These are phyloP conservation scores for Diatrype stigma DNA, from an alignment of 2,329 filamentous ascomycete genomes.

Conservation along the genomic window DNA sequence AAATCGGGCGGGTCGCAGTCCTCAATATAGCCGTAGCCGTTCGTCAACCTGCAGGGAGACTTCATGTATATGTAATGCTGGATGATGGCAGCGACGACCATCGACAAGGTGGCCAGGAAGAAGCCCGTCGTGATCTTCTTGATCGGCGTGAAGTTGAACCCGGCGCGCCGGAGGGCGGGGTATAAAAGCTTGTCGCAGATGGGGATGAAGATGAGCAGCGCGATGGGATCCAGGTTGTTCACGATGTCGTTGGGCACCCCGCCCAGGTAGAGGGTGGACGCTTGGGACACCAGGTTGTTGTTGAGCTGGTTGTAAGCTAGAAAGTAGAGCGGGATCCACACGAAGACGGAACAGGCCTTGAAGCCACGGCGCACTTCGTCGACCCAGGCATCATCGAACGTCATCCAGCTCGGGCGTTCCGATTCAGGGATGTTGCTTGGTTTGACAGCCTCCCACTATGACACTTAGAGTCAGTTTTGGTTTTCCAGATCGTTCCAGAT, in stretches of 20 bases:
- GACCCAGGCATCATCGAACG: slow-evolving; percentile 79
- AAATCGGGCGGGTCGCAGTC: slow-evolving; percentile 34
- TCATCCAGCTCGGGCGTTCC: slow-evolving; percentile 68
- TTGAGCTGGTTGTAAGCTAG: slow-evolving; percentile 57
- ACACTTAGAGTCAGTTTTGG: not conserved
- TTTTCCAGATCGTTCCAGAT: too few species aligned
- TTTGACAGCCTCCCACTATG: slow-evolving; percentile 42
- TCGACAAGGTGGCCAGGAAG: slow-evolving; percentile 58
- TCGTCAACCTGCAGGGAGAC: slow-evolving; percentile 57
- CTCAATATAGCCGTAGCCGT: slow-evolving; percentile 43
- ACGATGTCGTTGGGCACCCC: slow-evolving; percentile 76
- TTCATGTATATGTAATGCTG: slow-evolving; percentile 61
- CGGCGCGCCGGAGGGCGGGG: slow-evolving; percentile 59
- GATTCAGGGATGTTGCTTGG: slow-evolving; percentile 56
- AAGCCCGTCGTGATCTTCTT: slow-evolving; percentile 72
- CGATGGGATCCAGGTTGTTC: slow-evolving; percentile 71
- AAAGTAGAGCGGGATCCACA: slow-evolving; percentile 65
- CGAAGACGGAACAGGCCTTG: slow-evolving; percentile 65
- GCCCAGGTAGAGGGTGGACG: slow-evolving; percentile 60
- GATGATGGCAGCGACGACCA: slow-evolving; percentile 54
- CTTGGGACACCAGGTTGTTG: slow-evolving; percentile 60
- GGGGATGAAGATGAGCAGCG: slow-evolving; percentile 71
- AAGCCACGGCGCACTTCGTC: slow-evolving; percentile 71
- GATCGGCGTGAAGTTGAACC: slow-evolving; percentile 68
- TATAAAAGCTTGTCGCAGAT: slow-evolving; percentile 67